These are phyloP conservation scores for Cylindrodendrum hubeiense DNA, from an alignment of 2,329 filamentous ascomycete genomes.

Conservation along the genomic window DNA sequence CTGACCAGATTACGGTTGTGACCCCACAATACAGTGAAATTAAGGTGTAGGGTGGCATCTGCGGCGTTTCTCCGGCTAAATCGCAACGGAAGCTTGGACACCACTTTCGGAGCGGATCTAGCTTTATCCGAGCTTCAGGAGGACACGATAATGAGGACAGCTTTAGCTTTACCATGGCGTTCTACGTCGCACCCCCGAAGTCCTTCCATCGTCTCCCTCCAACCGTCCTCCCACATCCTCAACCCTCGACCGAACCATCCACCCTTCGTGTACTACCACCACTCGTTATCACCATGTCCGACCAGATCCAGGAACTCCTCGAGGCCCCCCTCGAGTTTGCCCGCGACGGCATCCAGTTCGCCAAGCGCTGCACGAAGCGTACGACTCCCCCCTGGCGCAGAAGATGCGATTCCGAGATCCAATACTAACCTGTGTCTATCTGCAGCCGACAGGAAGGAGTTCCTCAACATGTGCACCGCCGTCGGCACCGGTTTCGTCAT, in stretches of 20 bases:
- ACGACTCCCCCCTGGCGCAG: slow-evolving; percentile 44
- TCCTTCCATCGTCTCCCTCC: background rate
- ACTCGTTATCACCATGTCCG: slow-evolving; percentile 61
- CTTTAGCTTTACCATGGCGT: background rate
- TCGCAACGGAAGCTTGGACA: background rate
- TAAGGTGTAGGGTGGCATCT: background rate
- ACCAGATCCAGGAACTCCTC: slow-evolving; percentile 77
- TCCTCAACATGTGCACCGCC: slow-evolving; percentile 64
- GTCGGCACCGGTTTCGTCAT: slow-evolving; percentile 78
- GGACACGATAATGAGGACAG: background rate
- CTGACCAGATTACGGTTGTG: too few relatives aligned
- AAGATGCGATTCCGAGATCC: slow-evolving; percentile 1
- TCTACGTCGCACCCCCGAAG: background rate
- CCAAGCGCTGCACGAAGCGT: slow-evolving; percentile 74
- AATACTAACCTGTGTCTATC: slow-evolving; percentile 10
- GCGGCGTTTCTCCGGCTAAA: background rate
- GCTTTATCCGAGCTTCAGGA: background rate
- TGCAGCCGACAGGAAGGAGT: slow-evolving; percentile 58
- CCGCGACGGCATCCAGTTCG: slow-evolving; percentile 71
- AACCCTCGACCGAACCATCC: background rate
- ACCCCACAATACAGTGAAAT: background rate
- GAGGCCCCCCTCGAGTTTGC: slow-evolving; percentile 77
- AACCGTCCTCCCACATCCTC: background rate
- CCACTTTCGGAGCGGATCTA: background rate
- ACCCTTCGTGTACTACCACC: background rate